Percentiles rank a stretch among this genome's conserved stretches.
Conservation (phyloP, 1,284 basidiomycete genomes). For the Meira miltonrushii region DNA sequence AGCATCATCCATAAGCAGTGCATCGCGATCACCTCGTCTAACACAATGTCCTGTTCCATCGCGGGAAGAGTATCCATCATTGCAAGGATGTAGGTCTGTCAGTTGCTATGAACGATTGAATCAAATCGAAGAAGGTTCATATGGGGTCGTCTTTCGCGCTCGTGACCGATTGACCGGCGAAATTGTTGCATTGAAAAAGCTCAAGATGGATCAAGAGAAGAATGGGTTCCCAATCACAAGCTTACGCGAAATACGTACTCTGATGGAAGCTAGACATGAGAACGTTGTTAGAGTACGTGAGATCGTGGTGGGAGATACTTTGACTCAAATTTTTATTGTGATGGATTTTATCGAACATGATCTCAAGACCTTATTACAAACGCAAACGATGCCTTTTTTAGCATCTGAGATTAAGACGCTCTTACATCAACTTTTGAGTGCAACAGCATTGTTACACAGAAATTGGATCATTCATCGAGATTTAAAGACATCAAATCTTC, state of each 20-base stretch:
- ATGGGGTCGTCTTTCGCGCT: constrained; percentile 94
- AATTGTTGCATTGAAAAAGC: constrained; percentile 85
- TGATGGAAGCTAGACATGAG: constrained; percentile 74
- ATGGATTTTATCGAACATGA: constrained; percentile 99
- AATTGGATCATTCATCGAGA: constrained; percentile 98
- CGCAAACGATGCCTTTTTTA: constrained; percentile 90
- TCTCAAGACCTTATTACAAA: constrained; percentile 78
- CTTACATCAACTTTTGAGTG: constrained; percentile 86
- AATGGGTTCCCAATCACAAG: constrained; percentile 98
- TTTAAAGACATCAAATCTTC: constrained; percentile 90
- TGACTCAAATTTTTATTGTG: constrained; percentile 97
- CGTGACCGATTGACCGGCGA: constrained; percentile 82
- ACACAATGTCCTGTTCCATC: constrained; percentile 11
- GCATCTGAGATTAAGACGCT: constrained; percentile 98
- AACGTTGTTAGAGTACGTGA: constrained; percentile 93
- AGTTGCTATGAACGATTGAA: constrained; percentile 61
- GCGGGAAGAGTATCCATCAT: constrained; percentile 24
- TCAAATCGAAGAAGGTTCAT: constrained; percentile 98
- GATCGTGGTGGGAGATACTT: constrained; percentile 96
- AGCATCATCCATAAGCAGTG: background rate
- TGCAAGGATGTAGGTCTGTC: constrained; percentile 37
- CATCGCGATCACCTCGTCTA: background rate
- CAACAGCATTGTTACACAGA: constrained; percentile 82
- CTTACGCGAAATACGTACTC: constrained; percentile 84
- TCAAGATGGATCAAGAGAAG: constrained; percentile 96